Evolutionary conservation across 2,329 filamentous ascomycete genomes (phyloP).

Genomic region (Pezicula radicicola): DNA sequence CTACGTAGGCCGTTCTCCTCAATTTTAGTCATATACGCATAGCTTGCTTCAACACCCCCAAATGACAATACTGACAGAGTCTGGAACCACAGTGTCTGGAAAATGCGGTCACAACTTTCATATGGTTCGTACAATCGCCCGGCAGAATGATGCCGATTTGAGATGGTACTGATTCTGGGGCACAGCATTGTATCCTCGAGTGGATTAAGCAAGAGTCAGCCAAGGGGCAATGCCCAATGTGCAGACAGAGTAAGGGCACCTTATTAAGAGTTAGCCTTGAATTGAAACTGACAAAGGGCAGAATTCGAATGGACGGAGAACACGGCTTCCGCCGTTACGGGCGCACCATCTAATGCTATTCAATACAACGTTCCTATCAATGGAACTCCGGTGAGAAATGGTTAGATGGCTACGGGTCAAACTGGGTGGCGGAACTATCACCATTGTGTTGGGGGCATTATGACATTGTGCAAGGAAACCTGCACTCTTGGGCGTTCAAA

Average conservation of each 20-base stretch:
- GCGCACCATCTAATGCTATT: neutral
- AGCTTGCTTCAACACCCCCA: constrained; percentile 3
- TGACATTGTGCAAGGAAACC: too few relatives aligned
- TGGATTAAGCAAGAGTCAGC: constrained; percentile 96
- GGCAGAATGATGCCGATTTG: neutral
- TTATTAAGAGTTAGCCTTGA: neutral
- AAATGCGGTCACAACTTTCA: constrained; percentile 98
- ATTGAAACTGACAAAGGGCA: constrained; percentile 22
- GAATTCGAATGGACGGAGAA: constrained; percentile 47
- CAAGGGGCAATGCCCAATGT: constrained; percentile 96
- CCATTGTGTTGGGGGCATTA: too few relatives aligned
- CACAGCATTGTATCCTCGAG: constrained; percentile 86
- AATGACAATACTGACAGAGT: constrained; percentile 6
- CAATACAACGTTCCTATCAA: too few relatives aligned
- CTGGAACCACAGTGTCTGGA: constrained; percentile 67
- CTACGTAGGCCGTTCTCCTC: constrained; percentile 57
- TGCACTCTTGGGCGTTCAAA: too few relatives aligned
- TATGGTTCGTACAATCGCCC: constrained; percentile 62
- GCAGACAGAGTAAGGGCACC: constrained; percentile 72
- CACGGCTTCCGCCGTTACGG: constrained; percentile 1
- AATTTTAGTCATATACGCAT: neutral
- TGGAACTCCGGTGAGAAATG: too few relatives aligned
- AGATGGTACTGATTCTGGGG: neutral
- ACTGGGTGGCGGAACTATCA: too few relatives aligned
- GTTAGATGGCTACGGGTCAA: too few relatives aligned